These are phyloP conservation scores for Favolaschia claudopus DNA, from an alignment of 768 basidiomycete species.

Conservation along the genomic window DNA sequence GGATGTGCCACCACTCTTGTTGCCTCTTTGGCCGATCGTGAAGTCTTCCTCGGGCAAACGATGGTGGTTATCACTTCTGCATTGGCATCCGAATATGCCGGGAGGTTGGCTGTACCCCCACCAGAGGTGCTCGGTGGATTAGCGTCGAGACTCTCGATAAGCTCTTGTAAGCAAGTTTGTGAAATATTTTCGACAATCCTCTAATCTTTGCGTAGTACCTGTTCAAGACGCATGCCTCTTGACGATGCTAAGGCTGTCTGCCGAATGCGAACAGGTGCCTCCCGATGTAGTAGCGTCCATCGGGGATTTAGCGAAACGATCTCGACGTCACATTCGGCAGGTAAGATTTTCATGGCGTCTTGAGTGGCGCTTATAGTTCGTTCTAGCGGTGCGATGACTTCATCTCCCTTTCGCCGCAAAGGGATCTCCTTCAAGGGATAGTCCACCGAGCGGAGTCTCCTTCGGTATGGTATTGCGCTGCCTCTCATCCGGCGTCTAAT, in stretches of 20 bases:
- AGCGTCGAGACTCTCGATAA: slow-evolving; percentile 46
- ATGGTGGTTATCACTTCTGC: slow-evolving; percentile 74
- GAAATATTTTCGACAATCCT: slow-evolving; percentile 11
- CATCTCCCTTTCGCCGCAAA: slow-evolving; percentile 53
- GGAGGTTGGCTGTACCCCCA: slow-evolving; percentile 58
- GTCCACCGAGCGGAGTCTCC: slow-evolving; percentile 57
- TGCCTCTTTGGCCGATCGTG: slow-evolving; percentile 49
- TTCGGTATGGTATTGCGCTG: slow-evolving; percentile 52
- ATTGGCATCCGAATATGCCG: slow-evolving; percentile 67
- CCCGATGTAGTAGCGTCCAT: slow-evolving; percentile 52
- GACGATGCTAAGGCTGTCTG: slow-evolving; percentile 72
- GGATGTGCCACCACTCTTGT: slow-evolving; percentile 54
- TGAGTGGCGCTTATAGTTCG: slow-evolving; percentile 10
- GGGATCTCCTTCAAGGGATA: slow-evolving; percentile 53
- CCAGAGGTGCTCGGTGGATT: slow-evolving; percentile 55
- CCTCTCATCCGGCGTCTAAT: background rate
- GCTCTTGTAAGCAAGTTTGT: slow-evolving; percentile 48
- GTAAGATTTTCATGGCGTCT: slow-evolving; percentile 44
- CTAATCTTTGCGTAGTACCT: slow-evolving; percentile 51
- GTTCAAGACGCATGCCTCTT: slow-evolving; percentile 79
- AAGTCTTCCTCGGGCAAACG: slow-evolving; percentile 57
- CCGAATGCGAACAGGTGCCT: slow-evolving; percentile 64
- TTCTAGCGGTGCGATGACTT: slow-evolving; percentile 78
- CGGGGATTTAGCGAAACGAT: slow-evolving; percentile 47
- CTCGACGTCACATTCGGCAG: slow-evolving; percentile 63